phyloP scores from a whole-genome alignment of 495 filamentous ascomycete species.

The Penicillium arizonense region DNA sequence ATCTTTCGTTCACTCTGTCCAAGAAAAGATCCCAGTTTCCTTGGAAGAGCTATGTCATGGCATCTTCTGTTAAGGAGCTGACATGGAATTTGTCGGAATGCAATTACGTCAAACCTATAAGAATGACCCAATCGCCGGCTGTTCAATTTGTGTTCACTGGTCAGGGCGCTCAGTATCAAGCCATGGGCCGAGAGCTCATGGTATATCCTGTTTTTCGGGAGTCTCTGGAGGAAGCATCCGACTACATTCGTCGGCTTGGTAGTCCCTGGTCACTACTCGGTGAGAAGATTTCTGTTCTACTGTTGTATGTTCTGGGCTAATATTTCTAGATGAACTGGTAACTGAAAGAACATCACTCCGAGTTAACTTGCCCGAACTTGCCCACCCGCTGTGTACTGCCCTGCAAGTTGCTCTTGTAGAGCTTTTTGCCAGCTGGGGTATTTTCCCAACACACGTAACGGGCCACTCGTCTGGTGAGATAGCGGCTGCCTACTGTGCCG shows the following conservation, averaged over 20 bases:
- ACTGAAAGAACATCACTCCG: constrained; percentile 15
- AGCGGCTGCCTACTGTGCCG: constrained; percentile 30
- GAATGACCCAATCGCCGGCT: constrained; percentile 7
- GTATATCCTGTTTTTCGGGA: constrained; percentile 25
- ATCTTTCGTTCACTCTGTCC: constrained; percentile 26
- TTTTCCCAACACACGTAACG: constrained; percentile 27
- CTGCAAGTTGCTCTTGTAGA: constrained; percentile 45
- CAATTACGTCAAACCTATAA: constrained; percentile 16
- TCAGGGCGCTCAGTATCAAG: constrained; percentile 33
- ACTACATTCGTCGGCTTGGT: constrained; percentile 26
- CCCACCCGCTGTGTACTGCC: constrained; percentile 40
- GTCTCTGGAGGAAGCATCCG: constrained; percentile 20
- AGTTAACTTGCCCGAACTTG: constrained; percentile 25
- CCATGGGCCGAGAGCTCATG: constrained; percentile 33
- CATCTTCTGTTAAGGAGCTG: constrained; percentile 21
- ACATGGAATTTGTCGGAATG: constrained; percentile 14
- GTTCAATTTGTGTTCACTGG: constrained; percentile 34
- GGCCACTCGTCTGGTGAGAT: constrained; percentile 49
- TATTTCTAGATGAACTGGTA: constrained; percentile 17
- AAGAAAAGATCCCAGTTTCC: constrained; percentile 20
- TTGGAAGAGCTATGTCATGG: constrained; percentile 26
- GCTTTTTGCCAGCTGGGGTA: constrained; percentile 27
- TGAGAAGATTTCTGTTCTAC: constrained; percentile 27
- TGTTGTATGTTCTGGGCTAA: neutral
- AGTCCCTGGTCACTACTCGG: constrained; percentile 30